A percentile compares a stretch with the other conserved stretches of the same genome.
Conservation (phyloP, 805 yeast species). For the Ogataea sp. region DNA sequence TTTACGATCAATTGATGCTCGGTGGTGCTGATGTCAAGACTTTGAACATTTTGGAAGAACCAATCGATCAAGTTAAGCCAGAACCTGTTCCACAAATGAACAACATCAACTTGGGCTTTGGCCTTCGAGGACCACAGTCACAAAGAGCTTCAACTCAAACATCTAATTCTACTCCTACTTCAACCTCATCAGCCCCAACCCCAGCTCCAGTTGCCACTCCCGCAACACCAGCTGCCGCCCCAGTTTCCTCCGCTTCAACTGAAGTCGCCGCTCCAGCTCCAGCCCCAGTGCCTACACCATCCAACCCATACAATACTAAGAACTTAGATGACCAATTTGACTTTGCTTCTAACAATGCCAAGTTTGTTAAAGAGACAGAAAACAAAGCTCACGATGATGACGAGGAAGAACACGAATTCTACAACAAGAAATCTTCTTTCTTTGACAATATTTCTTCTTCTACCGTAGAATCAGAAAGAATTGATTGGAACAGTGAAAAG, state of each 20-base stretch:
- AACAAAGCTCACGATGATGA: constrained; percentile 25
- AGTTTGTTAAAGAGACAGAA: constrained; percentile 42
- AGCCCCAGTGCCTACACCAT: constrained; percentile 8
- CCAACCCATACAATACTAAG: constrained; percentile 17
- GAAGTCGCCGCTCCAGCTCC: constrained; percentile 12
- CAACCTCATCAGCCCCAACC: constrained; percentile 5
- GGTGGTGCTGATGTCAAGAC: constrained; percentile 92
- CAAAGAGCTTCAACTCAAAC: neutral
- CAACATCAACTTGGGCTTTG: constrained; percentile 10
- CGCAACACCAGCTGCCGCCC: constrained; percentile 16
- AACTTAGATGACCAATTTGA: constrained; percentile 61
- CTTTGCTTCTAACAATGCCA: constrained; percentile 66
- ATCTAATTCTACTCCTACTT: neutral
- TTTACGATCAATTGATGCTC: constrained; percentile 73
- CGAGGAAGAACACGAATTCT: constrained; percentile 32
- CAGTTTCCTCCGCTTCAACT: constrained; percentile 6
- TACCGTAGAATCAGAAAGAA: constrained; percentile 35
- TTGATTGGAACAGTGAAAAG: constrained; percentile 70
- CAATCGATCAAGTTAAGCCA: constrained; percentile 56
- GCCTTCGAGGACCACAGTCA: constrained; percentile 1
- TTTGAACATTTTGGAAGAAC: constrained; percentile 71
- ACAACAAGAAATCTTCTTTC: constrained; percentile 78
- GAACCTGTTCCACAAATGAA: constrained; percentile 28
- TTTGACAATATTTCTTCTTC: constrained; percentile 81
- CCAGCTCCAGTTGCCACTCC: constrained; percentile 11